Conservation (phyloP, 352 stramenopile genomes). For the Pythium periplocum region DNA sequence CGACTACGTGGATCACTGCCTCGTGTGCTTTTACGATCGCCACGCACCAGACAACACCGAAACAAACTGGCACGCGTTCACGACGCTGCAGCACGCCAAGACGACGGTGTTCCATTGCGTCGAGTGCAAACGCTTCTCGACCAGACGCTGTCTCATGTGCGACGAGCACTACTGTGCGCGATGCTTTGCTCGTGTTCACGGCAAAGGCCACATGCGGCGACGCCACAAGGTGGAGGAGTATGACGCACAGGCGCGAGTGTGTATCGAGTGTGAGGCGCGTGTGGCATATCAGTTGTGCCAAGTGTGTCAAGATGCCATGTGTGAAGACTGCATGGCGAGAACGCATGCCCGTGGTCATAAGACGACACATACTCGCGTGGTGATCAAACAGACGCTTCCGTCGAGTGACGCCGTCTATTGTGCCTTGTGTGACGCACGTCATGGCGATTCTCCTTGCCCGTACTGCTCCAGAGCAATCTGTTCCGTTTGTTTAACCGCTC, state of each 20-base stretch:
- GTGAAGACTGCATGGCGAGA: constrained; percentile 49
- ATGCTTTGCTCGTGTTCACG: constrained; percentile 69
- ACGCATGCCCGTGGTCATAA: constrained; percentile 51
- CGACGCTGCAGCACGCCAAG: constrained; percentile 29
- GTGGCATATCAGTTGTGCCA: constrained; percentile 62
- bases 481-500: constrained; percentile 39
- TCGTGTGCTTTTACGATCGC: constrained; percentile 65
- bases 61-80: constrained; percentile 60
- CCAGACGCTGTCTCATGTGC: constrained; percentile 56
- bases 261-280: constrained; percentile 67
- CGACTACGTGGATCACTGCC: constrained; percentile 71
- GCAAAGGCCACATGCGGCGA: constrained; percentile 47
- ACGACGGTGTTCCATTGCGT: constrained; percentile 54
- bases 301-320: constrained; percentile 65
- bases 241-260: constrained; percentile 40
- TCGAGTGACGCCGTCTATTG: constrained; percentile 39
- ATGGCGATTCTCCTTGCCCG: constrained; percentile 42
- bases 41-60: constrained; percentile 27
- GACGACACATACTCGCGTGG: constrained; percentile 30
- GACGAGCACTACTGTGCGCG: constrained; percentile 77
- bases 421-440: constrained; percentile 47
- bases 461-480: constrained; percentile 57
- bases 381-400: constrained; percentile 43
- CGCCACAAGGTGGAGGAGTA: constrained; percentile 59
- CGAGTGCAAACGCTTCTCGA: constrained; percentile 65